Percentiles rank a stretch among this genome's conserved stretches.
Conservation (phyloP, 495 filamentous ascomycete genomes). For the Acidiella bohemica region DNA sequence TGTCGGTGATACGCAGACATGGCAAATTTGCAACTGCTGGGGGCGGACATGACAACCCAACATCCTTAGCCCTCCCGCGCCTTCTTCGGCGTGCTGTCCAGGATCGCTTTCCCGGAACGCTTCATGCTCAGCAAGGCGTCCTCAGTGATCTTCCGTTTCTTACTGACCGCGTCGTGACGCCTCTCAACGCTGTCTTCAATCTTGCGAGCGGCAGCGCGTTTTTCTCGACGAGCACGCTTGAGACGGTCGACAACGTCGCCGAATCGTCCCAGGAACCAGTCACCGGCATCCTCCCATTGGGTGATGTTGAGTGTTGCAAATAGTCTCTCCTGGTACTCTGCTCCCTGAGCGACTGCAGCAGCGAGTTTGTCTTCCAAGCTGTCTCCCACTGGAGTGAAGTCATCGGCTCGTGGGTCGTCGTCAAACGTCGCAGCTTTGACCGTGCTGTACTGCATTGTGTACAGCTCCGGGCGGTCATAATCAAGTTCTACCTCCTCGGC, state of each 20-base stretch:
- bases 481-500: slow-evolving; percentile 1
- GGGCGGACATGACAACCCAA: no score
- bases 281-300: slow-evolving; percentile 74
- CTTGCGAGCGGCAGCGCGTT: slow-evolving; percentile 46
- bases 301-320: slow-evolving; percentile 49
- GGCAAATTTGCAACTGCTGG: no score
- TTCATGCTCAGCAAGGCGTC: slow-evolving; percentile 44
- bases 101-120: slow-evolving; percentile 32
- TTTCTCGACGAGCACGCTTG: slow-evolving; percentile 47
- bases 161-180: slow-evolving; percentile 39
- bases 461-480: background rate
- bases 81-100: slow-evolving; percentile 22
- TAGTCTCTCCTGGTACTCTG: slow-evolving; percentile 43
- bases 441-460: slow-evolving; percentile 16
- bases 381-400: background rate
- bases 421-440: slow-evolving; percentile 20
- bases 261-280: slow-evolving; percentile 64
- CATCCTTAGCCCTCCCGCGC: slow-evolving; percentile 18
- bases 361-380: slow-evolving; percentile 22
- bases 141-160: slow-evolving; percentile 41
- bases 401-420: background rate
- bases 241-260: slow-evolving; percentile 47
- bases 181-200: slow-evolving; percentile 58
- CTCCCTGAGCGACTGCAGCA: slow-evolving; percentile 24
- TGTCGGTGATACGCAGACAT: no score